Evolutionary conservation across 495 filamentous ascomycete species (phyloP).

Genomic region (Lasiosphaeria miniovina): DNA sequence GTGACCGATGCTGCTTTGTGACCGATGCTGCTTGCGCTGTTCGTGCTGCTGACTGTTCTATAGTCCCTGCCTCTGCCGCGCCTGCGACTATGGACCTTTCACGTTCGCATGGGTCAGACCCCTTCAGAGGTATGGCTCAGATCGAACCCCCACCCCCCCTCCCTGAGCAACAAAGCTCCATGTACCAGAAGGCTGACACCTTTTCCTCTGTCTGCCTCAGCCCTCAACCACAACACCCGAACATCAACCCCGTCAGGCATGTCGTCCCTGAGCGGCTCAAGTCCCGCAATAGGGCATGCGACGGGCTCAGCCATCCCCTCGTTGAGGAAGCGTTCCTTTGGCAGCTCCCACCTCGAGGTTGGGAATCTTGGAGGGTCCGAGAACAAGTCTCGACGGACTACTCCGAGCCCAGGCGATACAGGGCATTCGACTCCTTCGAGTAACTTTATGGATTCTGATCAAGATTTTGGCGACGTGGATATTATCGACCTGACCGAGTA

Average conservation of each 20-base stretch:
- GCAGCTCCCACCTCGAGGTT: constrained; percentile 23
- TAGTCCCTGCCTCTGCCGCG: not conserved
- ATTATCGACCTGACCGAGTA: constrained; percentile 34
- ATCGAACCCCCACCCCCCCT: not conserved
- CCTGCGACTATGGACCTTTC: not conserved
- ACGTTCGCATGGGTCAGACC: not conserved
- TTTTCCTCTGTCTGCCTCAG: not conserved
- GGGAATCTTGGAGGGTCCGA: constrained; percentile 3
- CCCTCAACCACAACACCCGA: not conserved
- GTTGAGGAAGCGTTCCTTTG: constrained; percentile 36
- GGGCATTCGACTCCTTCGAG: not conserved
- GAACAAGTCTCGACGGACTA: constrained; percentile 34
- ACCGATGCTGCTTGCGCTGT: no score
- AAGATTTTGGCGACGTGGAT: constrained; percentile 7
- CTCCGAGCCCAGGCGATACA: constrained; percentile 19
- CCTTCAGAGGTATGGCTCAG: not conserved
- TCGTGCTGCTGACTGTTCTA: not conserved
- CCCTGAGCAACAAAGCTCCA: not conserved
- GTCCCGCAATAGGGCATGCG: not conserved
- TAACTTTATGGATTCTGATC: constrained; percentile 5
- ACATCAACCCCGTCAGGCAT: constrained; percentile 12
- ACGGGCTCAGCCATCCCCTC: constrained; percentile 8
- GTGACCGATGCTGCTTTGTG: not conserved
- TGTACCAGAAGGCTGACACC: not conserved
- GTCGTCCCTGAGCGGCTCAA: constrained; percentile 12